Evolutionary conservation across 257 asterid genomes (phyloP).

Genomic region (Cynanchum wilfordii): DNA sequence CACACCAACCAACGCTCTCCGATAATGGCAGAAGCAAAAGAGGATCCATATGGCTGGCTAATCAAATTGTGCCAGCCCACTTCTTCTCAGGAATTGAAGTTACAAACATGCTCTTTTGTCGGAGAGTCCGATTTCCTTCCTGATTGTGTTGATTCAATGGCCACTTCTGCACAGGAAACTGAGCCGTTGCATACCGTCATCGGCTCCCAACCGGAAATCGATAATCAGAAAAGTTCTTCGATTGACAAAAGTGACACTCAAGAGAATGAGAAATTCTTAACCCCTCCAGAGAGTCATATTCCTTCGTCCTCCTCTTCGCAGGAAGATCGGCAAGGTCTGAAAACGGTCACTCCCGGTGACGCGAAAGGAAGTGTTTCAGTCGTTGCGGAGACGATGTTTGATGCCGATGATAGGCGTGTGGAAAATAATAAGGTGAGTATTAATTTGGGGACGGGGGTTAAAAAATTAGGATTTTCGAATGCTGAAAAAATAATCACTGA

Average conservation of each 20-base stretch:
- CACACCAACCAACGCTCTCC: neutral
- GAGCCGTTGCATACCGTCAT: conserved; percentile 11
- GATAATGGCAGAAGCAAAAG: conserved; percentile 13
- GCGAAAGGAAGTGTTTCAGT: neutral
- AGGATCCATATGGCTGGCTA: neutral
- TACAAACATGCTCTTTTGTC: conserved; percentile 21
- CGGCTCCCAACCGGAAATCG: conserved; percentile 16
- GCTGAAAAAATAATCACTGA: too few relatives aligned
- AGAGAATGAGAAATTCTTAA: conserved; percentile 15
- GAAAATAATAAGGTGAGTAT: conserved; percentile 11
- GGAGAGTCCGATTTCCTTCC: conserved; percentile 14
- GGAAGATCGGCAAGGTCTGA: conserved; percentile 1
- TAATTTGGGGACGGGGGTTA: conserved; percentile 6
- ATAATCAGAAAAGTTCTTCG: neutral
- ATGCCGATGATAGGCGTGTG: neutral
- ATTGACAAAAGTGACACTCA: conserved; percentile 8
- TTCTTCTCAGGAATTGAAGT: conserved; percentile 17
- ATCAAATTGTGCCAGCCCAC: conserved; percentile 3
- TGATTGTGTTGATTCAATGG: conserved; percentile 11
- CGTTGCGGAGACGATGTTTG: neutral
- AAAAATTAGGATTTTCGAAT: conserved; percentile 14
- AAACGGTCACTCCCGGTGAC: neutral
- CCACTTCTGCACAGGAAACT: conserved; percentile 2
- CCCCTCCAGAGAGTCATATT: conserved; percentile 4
- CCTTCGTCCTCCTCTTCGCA: conserved; percentile 14